Conservation (phyloP, 139 green algal genomes). For the Penium margaritaceum region DNA sequence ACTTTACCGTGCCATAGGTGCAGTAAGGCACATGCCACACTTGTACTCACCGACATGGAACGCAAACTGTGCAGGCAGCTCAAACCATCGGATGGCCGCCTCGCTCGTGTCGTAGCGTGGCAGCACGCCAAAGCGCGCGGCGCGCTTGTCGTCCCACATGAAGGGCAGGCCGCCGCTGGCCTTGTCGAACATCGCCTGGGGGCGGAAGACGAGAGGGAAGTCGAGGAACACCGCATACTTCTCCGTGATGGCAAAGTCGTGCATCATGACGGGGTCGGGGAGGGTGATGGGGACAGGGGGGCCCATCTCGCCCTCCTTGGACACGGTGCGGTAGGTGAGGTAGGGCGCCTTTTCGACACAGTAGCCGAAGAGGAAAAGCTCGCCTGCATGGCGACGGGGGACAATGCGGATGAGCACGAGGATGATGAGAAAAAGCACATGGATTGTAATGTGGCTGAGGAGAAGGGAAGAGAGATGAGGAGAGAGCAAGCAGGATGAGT, state of each 20-base stretch:
- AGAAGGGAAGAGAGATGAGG: too few species aligned
- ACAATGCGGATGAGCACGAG: too few species aligned
- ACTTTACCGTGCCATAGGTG: too few species aligned
- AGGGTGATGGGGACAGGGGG: conserved; percentile 16
- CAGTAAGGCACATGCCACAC: too few species aligned
- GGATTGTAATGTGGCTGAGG: too few species aligned
- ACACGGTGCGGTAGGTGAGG: conserved; percentile 21
- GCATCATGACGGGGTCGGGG: conserved; percentile 45
- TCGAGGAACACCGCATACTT: conserved; percentile 44
- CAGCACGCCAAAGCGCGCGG: conserved; percentile 29
- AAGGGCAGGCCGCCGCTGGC: conserved; percentile 12
- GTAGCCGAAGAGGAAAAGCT: conserved; percentile 47
- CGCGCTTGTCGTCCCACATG: conserved; percentile 18
- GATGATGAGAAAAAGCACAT: too few species aligned
- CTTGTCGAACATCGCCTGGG: conserved; percentile 22
- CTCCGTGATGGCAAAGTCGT: conserved; percentile 50
- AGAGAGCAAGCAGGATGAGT: too few species aligned
- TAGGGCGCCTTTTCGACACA: conserved; percentile 8
- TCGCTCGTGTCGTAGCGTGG: conserved; percentile 19
- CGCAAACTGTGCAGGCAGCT: conserved; percentile 33
- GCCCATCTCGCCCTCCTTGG: conserved; percentile 7
- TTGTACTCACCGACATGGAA: conserved; percentile 44
- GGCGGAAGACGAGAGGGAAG: conserved; percentile 38
- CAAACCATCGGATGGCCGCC: conserved; percentile 41
- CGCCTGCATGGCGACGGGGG: too few species aligned